Conservation (phyloP, 2,329 filamentous ascomycete species). For the Aspergillus fijiensis region DNA sequence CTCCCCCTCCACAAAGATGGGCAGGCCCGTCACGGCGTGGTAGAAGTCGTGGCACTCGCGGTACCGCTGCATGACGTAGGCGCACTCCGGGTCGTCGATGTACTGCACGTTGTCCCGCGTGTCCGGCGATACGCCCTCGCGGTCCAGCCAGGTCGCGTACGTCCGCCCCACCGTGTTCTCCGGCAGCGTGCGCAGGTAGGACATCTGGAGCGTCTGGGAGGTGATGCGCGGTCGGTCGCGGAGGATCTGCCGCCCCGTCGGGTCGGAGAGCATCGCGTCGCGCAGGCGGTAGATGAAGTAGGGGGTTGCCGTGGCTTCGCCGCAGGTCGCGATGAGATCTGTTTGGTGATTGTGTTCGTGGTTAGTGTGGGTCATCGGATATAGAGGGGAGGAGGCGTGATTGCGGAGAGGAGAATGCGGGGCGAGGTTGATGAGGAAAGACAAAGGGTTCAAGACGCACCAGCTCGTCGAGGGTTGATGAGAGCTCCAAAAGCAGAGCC, state of each 20-base stretch:
- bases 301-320: constrained; percentile 89
- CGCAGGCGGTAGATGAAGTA: constrained; percentile 93
- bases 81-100: constrained; percentile 92
- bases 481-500: constrained; percentile 62
- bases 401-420: neutral
- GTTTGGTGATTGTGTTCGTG: constrained; percentile 32
- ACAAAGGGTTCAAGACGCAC: constrained; percentile 42
- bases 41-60: constrained; percentile 98
- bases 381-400: neutral
- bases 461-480: constrained; percentile 75
- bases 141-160: constrained; percentile 89
- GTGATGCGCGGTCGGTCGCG: constrained; percentile 86
- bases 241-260: constrained; percentile 87
- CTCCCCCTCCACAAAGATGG: constrained; percentile 91
- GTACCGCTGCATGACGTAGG: constrained; percentile 98
- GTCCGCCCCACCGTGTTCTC: constrained; percentile 72
- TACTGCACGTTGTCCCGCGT: constrained; percentile 80
- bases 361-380: neutral
- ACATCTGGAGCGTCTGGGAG: constrained; percentile 66
- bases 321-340: constrained; percentile 94
- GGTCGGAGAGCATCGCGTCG: constrained; percentile 80
- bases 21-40: constrained; percentile 88
- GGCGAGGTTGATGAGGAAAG: neutral
- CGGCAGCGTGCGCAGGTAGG: constrained; percentile 69
- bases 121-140: constrained; percentile 89